These are phyloP conservation scores for Pneumocystis wakefieldiae DNA, from an alignment of 1,139 yeast genomes.

Conservation along the genomic window DNA sequence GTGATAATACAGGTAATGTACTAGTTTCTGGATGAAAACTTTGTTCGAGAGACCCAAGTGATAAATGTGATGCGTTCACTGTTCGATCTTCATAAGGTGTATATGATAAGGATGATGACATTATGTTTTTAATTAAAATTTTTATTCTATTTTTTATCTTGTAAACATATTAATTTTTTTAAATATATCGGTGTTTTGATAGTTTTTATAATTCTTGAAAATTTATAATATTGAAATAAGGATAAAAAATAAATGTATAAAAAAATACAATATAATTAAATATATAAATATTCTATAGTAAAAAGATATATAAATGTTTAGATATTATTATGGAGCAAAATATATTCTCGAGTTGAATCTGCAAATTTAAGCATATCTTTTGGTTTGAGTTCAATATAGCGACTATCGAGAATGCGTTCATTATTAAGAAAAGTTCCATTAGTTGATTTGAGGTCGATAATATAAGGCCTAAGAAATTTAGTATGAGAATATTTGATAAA, in stretches of 20 bases:
- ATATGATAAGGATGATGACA: neutral
- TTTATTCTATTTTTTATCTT: neutral
- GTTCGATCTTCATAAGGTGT: neutral
- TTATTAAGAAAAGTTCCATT: conserved; percentile 41
- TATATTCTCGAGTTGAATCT: conserved; percentile 26
- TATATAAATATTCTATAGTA: neutral
- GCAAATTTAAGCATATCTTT: conserved; percentile 39
- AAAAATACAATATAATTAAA: neutral
- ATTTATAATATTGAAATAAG: neutral
- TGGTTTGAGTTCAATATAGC: conserved; percentile 35
- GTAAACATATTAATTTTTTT: neutral
- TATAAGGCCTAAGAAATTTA: conserved; percentile 26
- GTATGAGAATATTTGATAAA: conserved; percentile 1
- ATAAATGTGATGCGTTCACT: neutral
- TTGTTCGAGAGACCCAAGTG: neutral
- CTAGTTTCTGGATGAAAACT: neutral
- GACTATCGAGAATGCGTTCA: conserved; percentile 30
- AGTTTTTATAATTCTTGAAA: neutral
- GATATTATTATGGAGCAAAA: conserved; percentile 15
- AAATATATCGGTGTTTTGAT: neutral
- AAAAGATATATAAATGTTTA: neutral
- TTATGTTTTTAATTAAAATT: neutral
- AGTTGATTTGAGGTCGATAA: conserved; percentile 40
- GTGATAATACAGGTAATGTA: neutral
- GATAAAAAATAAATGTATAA: neutral